These are phyloP conservation scores for Xerocomellus dryophilus DNA, from an alignment of 768 basidiomycete genomes.

Conservation along the genomic window DNA sequence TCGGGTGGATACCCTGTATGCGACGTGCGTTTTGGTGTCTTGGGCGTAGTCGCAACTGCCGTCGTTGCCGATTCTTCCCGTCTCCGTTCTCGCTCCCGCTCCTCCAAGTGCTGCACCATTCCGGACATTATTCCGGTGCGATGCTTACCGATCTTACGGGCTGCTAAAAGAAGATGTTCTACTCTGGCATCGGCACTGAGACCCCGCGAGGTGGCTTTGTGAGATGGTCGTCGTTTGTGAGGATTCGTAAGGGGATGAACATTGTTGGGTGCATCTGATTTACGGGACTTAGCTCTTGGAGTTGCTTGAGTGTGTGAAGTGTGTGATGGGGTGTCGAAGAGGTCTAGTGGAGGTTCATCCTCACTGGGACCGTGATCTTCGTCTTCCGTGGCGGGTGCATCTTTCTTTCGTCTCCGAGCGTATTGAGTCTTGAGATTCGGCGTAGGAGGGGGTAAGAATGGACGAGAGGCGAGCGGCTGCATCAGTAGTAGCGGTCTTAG, in stretches of 20 bases:
- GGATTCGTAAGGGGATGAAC: slow-evolving; percentile 6
- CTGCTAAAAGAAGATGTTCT: slow-evolving; percentile 70
- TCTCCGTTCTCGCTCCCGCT: slow-evolving; percentile 29
- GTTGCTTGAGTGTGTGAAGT: slow-evolving; percentile 17
- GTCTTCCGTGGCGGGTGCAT: slow-evolving; percentile 23
- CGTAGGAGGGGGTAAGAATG: slow-evolving; percentile 19
- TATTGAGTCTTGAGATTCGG: slow-evolving; percentile 21
- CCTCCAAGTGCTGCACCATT: slow-evolving; percentile 37
- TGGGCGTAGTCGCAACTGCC: slow-evolving; percentile 21
- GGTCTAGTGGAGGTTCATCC: slow-evolving; percentile 25
- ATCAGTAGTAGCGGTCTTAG: slow-evolving; percentile 68
- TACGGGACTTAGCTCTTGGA: slow-evolving; percentile 22
- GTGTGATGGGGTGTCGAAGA: slow-evolving; percentile 17
- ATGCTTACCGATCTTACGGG: slow-evolving; percentile 63
- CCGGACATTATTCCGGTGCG: slow-evolving; percentile 58
- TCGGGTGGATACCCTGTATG: slow-evolving; percentile 18
- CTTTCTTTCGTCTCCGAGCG: slow-evolving; percentile 29
- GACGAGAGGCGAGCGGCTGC: slow-evolving; percentile 44
- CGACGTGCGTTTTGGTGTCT: slow-evolving; percentile 33
- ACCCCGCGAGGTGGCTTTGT: slow-evolving; percentile 29
- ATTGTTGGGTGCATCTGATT: slow-evolving; percentile 16
- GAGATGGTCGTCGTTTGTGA: slow-evolving; percentile 27
- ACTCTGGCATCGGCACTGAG: slow-evolving; percentile 61
- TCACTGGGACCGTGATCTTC: slow-evolving; percentile 25
- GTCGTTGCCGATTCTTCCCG: slow-evolving; percentile 26